phyloP scores from a whole-genome alignment of 2,329 filamentous ascomycete genomes.

The Trichoderma sp. region DNA sequence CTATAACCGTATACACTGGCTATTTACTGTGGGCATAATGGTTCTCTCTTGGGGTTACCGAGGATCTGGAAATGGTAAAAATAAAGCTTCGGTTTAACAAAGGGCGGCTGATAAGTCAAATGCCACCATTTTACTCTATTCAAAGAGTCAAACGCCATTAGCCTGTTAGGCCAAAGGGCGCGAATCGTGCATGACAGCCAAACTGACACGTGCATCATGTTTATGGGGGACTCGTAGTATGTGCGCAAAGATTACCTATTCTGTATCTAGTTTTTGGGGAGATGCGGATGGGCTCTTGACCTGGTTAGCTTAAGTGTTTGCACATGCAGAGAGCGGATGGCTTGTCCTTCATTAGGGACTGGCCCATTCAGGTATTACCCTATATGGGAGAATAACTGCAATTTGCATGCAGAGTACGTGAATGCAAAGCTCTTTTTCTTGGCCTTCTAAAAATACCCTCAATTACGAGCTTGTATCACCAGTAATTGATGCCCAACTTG shows the following conservation, averaged over 20 bases:
- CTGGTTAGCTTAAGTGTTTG: neutral
- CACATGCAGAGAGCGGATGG: neutral
- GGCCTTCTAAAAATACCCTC: neutral
- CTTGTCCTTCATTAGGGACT: neutral
- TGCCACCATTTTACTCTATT: neutral
- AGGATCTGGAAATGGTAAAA: neutral
- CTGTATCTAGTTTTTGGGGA: neutral
- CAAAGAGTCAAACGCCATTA: neutral
- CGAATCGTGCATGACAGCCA: neutral
- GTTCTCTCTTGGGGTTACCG: neutral
- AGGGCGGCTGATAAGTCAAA: neutral
- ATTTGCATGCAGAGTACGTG: neutral
- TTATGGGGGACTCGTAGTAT: neutral
- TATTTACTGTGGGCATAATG: neutral
- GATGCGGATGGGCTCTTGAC: neutral
- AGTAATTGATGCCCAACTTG: neutral
- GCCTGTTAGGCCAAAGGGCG: neutral
- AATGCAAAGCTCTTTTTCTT: no score
- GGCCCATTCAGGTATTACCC: neutral
- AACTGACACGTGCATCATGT: neutral
- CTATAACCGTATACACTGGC: neutral
- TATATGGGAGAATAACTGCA: neutral
- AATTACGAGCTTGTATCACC: neutral
- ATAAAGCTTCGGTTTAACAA: neutral
- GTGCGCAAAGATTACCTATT: neutral